A percentile compares a stretch with the other conserved stretches of the same genome.
phyloP scores from a whole-genome alignment of 1,139 yeast genomes.

The Kodamaea derodonti region DNA sequence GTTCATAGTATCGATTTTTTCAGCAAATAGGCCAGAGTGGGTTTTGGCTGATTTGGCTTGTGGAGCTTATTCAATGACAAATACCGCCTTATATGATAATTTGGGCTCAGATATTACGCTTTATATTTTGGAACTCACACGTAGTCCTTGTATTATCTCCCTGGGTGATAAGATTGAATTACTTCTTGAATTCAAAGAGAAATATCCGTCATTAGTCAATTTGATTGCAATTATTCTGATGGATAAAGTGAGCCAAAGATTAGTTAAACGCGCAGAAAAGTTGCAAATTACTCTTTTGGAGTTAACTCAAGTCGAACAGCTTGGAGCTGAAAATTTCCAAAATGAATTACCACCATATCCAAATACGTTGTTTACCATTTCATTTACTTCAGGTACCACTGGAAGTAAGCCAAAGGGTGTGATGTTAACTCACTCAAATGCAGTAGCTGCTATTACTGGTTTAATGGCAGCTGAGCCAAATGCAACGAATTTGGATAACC shows the following conservation, averaged over 20 bases:
- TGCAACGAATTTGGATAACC: conserved; percentile 5
- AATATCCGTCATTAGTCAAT: conserved; percentile 19
- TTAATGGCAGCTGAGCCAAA: conserved; percentile 14
- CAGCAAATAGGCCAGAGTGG: conserved; percentile 40
- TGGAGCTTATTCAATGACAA: conserved; percentile 31
- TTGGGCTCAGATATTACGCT: conserved; percentile 34
- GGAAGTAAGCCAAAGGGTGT: conserved; percentile 43
- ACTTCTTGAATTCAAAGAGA: conserved; percentile 25
- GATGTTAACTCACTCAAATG: conserved; percentile 28
- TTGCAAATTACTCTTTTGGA: conserved; percentile 13
- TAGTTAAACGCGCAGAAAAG: conserved; percentile 9
- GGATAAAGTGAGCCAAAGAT: conserved; percentile 18
- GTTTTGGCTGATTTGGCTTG: conserved; percentile 36
- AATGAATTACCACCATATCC: conserved; percentile 24
- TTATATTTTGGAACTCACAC: conserved; percentile 31
- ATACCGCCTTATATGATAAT: conserved; percentile 40
- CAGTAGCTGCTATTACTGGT: conserved; percentile 24
- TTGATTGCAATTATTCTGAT: conserved; percentile 31
- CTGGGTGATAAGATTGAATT: conserved; percentile 27
- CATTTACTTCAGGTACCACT: conserved; percentile 43
- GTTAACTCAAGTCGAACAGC: conserved; percentile 14
- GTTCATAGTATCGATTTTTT: conserved; percentile 31
- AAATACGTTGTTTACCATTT: conserved; percentile 33
- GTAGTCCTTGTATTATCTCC: conserved; percentile 33
- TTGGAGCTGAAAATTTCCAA: conserved; percentile 12